phyloP scores from a whole-genome alignment of 768 basidiomycete species.

The Lentinula raphanica region DNA sequence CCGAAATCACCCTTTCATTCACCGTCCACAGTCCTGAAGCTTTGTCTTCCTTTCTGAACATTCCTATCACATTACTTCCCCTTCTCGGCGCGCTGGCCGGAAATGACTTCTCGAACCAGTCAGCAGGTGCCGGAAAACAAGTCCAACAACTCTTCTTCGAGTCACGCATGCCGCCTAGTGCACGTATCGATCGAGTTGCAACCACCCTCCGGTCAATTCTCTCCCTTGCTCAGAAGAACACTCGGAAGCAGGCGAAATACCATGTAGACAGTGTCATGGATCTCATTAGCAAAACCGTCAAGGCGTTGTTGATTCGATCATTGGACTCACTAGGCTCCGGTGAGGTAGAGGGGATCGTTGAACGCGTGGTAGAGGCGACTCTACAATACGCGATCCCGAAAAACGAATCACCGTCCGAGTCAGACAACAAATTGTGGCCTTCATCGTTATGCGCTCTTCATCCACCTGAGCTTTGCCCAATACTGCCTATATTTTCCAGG shows the following conservation, averaged over 20 bases:
- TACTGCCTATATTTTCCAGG: background rate
- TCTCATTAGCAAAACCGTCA: constrained; percentile 66
- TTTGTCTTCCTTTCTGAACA: constrained; percentile 59
- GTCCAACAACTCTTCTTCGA: constrained; percentile 69
- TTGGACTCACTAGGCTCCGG: constrained; percentile 45
- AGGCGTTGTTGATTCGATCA: constrained; percentile 47
- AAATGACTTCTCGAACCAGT: constrained; percentile 65
- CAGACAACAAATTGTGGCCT: constrained; percentile 42
- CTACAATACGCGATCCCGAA: constrained; percentile 74
- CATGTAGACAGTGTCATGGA: constrained; percentile 69
- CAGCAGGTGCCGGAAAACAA: constrained; percentile 18
- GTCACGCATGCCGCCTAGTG: constrained; percentile 44
- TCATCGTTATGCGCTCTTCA: constrained; percentile 62
- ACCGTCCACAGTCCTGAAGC: constrained; percentile 55
- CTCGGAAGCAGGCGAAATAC: constrained; percentile 37
- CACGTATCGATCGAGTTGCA: constrained; percentile 67
- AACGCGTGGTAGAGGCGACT: constrained; percentile 67
- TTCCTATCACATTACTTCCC: constrained; percentile 70
- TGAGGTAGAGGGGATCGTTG: constrained; percentile 62
- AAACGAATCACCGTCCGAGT: constrained; percentile 37
- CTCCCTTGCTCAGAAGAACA: constrained; percentile 34
- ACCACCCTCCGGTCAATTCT: constrained; percentile 50
- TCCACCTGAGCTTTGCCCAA: constrained; percentile 40
- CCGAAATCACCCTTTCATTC: constrained; percentile 46
- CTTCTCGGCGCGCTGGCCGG: constrained; percentile 75